A percentile compares a stretch with the other conserved stretches of the same genome.
Evolutionary conservation across 2,329 filamentous ascomycete genomes (phyloP).

Genomic region (Talaromyces sp.): DNA sequence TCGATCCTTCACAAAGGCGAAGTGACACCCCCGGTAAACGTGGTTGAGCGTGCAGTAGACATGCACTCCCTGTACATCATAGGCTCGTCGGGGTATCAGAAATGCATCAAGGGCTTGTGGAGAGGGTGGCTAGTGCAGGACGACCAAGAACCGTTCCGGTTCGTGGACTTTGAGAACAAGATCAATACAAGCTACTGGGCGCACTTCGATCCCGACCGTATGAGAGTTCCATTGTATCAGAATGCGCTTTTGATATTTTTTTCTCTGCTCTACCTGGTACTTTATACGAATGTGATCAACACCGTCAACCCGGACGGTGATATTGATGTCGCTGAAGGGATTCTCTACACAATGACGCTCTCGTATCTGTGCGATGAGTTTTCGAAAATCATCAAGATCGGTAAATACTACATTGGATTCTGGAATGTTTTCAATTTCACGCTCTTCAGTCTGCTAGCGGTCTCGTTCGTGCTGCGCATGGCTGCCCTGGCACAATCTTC

Average conservation of each 20-base stretch:
- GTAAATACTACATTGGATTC: constrained; percentile 85
- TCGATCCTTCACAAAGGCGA: constrained; percentile 71
- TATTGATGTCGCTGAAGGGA: constrained; percentile 75
- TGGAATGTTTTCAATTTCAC: constrained; percentile 94
- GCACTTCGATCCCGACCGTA: constrained; percentile 90
- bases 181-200: constrained; percentile 72
- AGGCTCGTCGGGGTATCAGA: constrained; percentile 89
- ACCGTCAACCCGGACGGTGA: constrained; percentile 84
- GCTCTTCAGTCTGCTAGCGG: constrained; percentile 73
- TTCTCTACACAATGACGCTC: constrained; percentile 86
- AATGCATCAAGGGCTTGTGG: constrained; percentile 91
- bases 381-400: constrained; percentile 90
- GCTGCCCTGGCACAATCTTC: constrained; percentile 67
- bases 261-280: constrained; percentile 73
- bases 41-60: constrained; percentile 89
- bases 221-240: constrained; percentile 89
- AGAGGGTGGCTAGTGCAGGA: constrained; percentile 95
- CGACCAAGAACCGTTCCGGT: constrained; percentile 82
- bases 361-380: constrained; percentile 87
- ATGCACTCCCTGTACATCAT: constrained; percentile 86
- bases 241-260: constrained; percentile 84
- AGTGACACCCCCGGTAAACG: constrained; percentile 74
- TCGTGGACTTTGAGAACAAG: constrained; percentile 81
- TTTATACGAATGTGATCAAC: constrained; percentile 92
- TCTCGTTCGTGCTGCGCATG: constrained; percentile 75